phyloP scores from a whole-genome alignment of 2,329 filamentous ascomycete genomes.

The Aspergillus arachidicola region DNA sequence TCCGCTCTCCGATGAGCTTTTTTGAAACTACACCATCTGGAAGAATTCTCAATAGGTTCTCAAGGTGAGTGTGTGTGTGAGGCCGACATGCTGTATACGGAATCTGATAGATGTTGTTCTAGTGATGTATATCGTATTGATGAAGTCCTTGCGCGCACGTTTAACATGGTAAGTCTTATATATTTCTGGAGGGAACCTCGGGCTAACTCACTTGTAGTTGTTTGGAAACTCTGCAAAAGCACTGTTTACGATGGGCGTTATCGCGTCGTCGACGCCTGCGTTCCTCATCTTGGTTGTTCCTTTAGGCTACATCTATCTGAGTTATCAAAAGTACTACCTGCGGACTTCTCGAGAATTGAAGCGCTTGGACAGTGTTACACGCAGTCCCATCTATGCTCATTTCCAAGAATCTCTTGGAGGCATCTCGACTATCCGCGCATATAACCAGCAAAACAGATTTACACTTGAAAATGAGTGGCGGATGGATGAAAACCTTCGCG shows the following conservation, averaged over 20 bases:
- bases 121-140: constrained; percentile 70
- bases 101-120: constrained; percentile 5
- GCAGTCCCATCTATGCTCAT: constrained; percentile 95
- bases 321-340: constrained; percentile 95
- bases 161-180: constrained; percentile 73
- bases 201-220: constrained; percentile 45
- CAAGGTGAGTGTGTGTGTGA: constrained; percentile 61
- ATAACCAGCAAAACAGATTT: constrained; percentile 85
- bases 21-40: constrained; percentile 97
- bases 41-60: constrained; percentile 96
- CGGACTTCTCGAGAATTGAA: constrained; percentile 95
- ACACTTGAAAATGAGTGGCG: constrained; percentile 95
- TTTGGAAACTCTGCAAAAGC: constrained; percentile 76
- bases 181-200: background rate
- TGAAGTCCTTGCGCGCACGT: constrained; percentile 91
- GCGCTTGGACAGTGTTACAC: constrained; percentile 89
- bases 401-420: constrained; percentile 97
- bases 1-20: constrained; percentile 97
- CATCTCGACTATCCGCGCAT: constrained; percentile 92
- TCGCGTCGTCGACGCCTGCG: constrained; percentile 76
- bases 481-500: constrained; percentile 89
- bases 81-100: background rate
- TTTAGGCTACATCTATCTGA: constrained; percentile 78
- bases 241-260: constrained; percentile 82
- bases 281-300: constrained; percentile 83